Percentiles rank a stretch among this genome's conserved stretches.
These are phyloP conservation scores for Blastocystis sp. DNA, from an alignment of 352 stramenopile genomes.

Conservation along the genomic window DNA sequence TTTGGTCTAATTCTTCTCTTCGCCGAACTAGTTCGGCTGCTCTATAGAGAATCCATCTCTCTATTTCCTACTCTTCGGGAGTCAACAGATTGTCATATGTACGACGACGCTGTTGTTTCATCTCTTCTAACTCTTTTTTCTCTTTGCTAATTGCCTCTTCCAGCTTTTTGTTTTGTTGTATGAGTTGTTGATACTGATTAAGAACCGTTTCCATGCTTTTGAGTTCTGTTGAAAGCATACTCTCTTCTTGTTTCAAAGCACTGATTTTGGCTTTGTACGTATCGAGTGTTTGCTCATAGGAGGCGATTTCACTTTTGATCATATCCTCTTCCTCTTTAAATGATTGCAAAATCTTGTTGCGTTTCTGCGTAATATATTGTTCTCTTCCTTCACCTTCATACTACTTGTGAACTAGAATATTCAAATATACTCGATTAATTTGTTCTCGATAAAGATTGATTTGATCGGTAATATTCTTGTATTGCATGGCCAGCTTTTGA, in stretches of 20 bases:
- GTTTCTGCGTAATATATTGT: not conserved
- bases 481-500: not conserved
- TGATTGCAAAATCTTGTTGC: not conserved
- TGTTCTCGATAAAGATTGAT: conserved; percentile 16
- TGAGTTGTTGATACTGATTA: not conserved
- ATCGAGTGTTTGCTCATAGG: not conserved
- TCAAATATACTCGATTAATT: not conserved
- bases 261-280: conserved; percentile 4
- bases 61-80: not conserved
- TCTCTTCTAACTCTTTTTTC: not conserved
- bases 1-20: not conserved
- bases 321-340: conserved; percentile 38
- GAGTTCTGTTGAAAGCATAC: not conserved
- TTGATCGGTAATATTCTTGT: conserved; percentile 17
- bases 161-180: not conserved
- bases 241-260: conserved; percentile 12
- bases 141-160: not conserved
- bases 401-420: not conserved
- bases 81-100: conserved; percentile 16
- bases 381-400: conserved; percentile 18
- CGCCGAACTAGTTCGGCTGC: not conserved
- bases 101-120: not conserved
- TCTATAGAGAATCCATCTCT: not conserved
- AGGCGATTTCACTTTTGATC: not conserved
- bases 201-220: conserved; percentile 23